phyloP scores from a whole-genome alignment of 73 alveolate species.

The Blepharisma stoltei region DNA sequence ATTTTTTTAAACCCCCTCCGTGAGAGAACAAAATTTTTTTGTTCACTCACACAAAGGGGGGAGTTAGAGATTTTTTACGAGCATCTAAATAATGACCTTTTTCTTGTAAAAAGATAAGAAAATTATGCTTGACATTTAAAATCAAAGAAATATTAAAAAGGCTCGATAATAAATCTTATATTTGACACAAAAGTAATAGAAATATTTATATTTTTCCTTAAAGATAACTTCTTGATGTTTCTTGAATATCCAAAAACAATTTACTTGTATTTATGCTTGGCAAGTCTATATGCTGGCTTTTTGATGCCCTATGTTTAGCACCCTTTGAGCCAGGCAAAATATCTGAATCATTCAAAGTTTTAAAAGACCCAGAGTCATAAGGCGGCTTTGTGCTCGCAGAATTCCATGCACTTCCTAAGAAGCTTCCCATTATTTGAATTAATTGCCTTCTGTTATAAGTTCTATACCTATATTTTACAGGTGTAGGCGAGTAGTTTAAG shows the following conservation, averaged over 20 bases:
- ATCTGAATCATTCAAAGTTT: not conserved
- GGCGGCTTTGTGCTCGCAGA: not conserved
- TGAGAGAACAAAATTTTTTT: no score
- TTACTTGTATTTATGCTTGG: slow-evolving; percentile 23
- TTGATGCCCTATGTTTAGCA: not conserved
- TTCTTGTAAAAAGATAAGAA: no score
- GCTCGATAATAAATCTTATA: no score
- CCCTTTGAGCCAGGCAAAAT: not conserved
- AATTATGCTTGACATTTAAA: no score
- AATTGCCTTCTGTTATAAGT: slow-evolving; percentile 34
- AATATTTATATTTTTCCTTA: no score
- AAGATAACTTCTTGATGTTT: not conserved
- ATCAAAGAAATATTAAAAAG: no score
- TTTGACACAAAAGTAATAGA: no score
- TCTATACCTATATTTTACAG: slow-evolving; percentile 9
- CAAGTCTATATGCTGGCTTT: slow-evolving; percentile 3
- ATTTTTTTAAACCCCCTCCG: no score
- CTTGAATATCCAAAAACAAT: not conserved
- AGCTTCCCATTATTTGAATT: not conserved
- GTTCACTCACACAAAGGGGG: no score
- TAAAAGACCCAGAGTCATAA: not conserved
- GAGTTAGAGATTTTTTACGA: no score
- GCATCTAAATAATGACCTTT: no score
- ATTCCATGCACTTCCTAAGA: not conserved
- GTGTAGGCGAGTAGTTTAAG: slow-evolving; percentile 36